phyloP scores from a whole-genome alignment of 768 basidiomycete species.

The Lactifluus subvellereus region DNA sequence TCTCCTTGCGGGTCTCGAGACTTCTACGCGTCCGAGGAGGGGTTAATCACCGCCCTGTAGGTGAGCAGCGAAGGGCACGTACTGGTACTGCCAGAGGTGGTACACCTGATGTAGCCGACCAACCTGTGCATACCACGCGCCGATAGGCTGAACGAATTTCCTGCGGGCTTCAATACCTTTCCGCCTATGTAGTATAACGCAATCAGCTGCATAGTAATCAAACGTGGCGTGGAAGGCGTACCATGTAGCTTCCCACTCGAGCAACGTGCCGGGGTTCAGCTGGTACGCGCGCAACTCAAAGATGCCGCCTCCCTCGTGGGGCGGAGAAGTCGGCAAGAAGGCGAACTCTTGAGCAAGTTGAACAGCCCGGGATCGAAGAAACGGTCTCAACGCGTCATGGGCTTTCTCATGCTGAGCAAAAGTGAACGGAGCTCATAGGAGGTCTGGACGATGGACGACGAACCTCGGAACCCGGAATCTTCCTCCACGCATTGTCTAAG shows the following conservation, averaged over 20 bases:
- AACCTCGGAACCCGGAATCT: conserved; percentile 64
- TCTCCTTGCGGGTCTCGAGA: conserved; percentile 75
- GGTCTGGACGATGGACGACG: conserved; percentile 23
- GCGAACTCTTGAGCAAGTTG: conserved; percentile 93
- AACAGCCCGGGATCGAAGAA: conserved; percentile 60
- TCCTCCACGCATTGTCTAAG: conserved; percentile 67
- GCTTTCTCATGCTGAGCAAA: conserved; percentile 52
- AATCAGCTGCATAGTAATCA: background rate
- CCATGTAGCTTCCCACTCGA: conserved; percentile 97
- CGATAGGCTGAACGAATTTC: conserved; percentile 78
- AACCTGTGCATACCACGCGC: conserved; percentile 89
- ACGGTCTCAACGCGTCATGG: conserved; percentile 72
- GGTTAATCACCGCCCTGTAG: background rate
- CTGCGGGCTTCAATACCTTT: conserved; percentile 90
- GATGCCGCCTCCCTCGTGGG: conserved; percentile 79
- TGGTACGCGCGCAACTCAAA: conserved; percentile 92
- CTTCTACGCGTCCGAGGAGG: conserved; percentile 38
- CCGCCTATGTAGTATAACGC: conserved; percentile 48
- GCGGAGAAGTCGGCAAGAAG: conserved; percentile 88
- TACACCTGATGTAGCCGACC: conserved; percentile 84
- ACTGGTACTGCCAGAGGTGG: conserved; percentile 98
- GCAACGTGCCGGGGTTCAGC: conserved; percentile 78
- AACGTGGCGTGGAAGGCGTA: conserved; percentile 31
- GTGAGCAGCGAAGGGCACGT: conserved; percentile 16
- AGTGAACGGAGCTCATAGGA: background rate